Evolutionary conservation across 164 flowering plant genomes (phyloP).

Genomic region (Umbellularia californica): DNA sequence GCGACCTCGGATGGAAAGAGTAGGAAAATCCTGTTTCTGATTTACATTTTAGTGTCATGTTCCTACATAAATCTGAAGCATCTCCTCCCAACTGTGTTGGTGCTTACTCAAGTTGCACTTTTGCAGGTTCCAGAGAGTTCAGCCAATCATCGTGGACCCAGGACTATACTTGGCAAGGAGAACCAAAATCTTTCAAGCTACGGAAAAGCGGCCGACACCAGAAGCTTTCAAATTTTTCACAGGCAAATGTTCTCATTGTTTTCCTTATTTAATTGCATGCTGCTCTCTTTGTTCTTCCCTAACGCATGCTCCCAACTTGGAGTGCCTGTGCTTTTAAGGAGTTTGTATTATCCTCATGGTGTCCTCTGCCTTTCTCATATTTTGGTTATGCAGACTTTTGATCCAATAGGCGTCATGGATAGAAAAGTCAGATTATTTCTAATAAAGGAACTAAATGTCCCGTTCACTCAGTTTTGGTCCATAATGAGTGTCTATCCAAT

Average conservation of each 20-base stretch:
- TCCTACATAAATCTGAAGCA: not conserved
- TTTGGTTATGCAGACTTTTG: not conserved
- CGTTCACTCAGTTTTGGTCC: too few species aligned
- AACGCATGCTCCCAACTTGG: conserved; percentile 1
- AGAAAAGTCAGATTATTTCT: not conserved
- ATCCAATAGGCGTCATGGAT: not conserved
- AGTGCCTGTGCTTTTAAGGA: not conserved
- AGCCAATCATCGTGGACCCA: conserved; percentile 81
- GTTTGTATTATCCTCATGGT: not conserved
- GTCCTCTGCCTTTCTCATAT: not conserved
- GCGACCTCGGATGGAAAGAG: conserved; percentile 99
- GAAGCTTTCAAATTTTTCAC: conserved; percentile 87
- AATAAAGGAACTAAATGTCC: too few species aligned
- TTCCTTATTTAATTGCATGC: not conserved
- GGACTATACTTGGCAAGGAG: conserved; percentile 67
- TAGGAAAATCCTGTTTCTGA: conserved; percentile 35
- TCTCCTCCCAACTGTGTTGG: not conserved
- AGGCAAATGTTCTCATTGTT: conserved; percentile 38
- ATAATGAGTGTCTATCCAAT: too few species aligned
- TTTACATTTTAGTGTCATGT: not conserved
- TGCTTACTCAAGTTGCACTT: not conserved
- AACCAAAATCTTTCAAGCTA: conserved; percentile 75
- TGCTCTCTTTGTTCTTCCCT: not conserved
- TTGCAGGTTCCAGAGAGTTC: conserved; percentile 57
- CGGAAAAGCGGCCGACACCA: conserved; percentile 79